phyloP scores from a whole-genome alignment of 805 yeast species.

The Saccharomycopsis sp. region DNA sequence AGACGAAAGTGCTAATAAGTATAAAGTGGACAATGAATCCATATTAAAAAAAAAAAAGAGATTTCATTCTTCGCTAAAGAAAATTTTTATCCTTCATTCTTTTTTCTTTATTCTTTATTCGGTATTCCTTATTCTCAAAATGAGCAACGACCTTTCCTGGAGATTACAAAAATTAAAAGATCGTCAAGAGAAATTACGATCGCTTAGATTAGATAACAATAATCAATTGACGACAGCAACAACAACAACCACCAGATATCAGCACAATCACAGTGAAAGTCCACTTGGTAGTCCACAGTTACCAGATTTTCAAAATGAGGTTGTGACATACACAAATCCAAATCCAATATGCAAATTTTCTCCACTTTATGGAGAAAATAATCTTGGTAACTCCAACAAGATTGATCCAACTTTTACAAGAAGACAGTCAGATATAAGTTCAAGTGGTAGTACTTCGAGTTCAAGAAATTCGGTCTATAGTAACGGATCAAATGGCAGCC shows the following conservation, averaged over 20 bases:
- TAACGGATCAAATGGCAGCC: not conserved
- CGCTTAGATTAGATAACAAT: not conserved
- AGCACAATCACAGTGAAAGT: not conserved
- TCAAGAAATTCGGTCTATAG: not conserved
- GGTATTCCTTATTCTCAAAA: not conserved
- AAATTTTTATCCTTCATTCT: not conserved
- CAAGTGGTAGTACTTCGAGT: not conserved
- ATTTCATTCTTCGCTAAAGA: no score
- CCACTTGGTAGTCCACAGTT: not conserved
- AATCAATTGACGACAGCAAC: not conserved
- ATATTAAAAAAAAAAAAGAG: no score
- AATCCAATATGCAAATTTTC: slow-evolving; percentile 14
- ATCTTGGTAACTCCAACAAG: not conserved
- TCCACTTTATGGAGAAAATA: slow-evolving; percentile 3
- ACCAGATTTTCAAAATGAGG: not conserved
- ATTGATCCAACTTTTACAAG: not conserved
- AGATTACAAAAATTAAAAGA: slow-evolving; percentile 18
- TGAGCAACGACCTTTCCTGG: slow-evolving; percentile 17
- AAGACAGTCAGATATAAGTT: not conserved
- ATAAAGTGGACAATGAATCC: no score
- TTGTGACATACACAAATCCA: slow-evolving; percentile 14
- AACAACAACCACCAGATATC: not conserved
- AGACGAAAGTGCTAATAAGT: no score
- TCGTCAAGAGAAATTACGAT: slow-evolving; percentile 9
- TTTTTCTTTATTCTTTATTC: not conserved